phyloP scores from a whole-genome alignment of 208 protist species.

The Crithidia sp. region DNA sequence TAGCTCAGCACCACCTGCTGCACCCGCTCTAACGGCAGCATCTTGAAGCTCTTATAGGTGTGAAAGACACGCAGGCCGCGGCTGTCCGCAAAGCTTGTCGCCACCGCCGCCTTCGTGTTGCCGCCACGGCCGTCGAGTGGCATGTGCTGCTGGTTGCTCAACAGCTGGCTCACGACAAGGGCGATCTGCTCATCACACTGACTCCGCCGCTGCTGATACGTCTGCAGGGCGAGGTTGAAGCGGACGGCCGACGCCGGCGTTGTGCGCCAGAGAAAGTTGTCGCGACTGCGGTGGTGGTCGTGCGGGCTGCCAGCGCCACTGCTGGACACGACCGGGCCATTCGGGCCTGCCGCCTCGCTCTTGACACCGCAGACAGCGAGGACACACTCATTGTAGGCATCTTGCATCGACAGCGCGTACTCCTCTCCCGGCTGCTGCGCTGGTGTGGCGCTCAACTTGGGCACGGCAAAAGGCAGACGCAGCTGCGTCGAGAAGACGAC shows the following conservation, averaged over 20 bases:
- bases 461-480: conserved; percentile 15
- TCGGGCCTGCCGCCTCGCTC: background rate
- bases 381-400: conserved; percentile 58
- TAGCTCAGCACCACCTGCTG: conserved; percentile 74
- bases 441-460: conserved; percentile 6
- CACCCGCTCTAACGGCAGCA: conserved; percentile 68
- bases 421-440: conserved; percentile 30
- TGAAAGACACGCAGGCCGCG: conserved; percentile 55
- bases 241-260: conserved; percentile 32
- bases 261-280: conserved; percentile 59
- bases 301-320: background rate
- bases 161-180: conserved; percentile 58
- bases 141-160: conserved; percentile 62
- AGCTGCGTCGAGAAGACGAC: conserved; percentile 45
- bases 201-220: conserved; percentile 50
- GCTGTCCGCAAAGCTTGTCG: conserved; percentile 30
- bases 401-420: conserved; percentile 46
- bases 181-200: conserved; percentile 78
- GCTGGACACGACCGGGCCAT: background rate
- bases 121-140: conserved; percentile 8
- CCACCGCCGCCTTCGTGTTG: background rate
- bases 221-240: conserved; percentile 45
- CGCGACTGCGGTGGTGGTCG: background rate
- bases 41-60: conserved; percentile 74
- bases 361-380: conserved; percentile 17